phyloP scores from a whole-genome alignment of 2,329 filamentous ascomycete genomes.

The Xylaria sp. region DNA sequence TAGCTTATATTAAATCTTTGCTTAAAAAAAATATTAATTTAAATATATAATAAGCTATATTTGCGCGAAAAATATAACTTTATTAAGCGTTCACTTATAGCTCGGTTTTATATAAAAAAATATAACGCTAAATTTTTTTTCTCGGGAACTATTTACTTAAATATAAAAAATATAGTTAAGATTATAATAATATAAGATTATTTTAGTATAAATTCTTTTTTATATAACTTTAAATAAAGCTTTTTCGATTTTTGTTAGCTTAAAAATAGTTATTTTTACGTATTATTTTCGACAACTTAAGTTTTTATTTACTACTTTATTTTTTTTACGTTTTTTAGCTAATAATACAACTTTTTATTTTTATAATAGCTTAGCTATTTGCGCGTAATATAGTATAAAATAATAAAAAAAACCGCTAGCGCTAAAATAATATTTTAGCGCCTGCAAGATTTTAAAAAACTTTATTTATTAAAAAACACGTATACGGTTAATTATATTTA shows the following conservation, averaged over 20 bases:
- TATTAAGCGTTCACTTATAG: background rate
- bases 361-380: background rate
- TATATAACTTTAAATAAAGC: background rate
- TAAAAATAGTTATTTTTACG: background rate
- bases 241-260: background rate
- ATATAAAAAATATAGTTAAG: background rate
- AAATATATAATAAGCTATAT: background rate
- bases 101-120: background rate
- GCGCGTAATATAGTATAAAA: background rate
- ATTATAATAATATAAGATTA: constrained; percentile 4
- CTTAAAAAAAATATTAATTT: background rate
- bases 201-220: background rate
- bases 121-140: background rate
- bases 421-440: background rate
- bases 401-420: background rate
- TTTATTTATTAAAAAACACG: background rate
- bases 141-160: background rate
- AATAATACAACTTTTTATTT: background rate
- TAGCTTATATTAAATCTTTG: background rate
- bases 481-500: background rate
- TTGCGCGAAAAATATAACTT: background rate
- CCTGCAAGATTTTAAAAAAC: background rate
- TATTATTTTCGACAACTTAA: background rate
- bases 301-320: background rate
- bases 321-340: background rate